A percentile compares a stretch with the other conserved stretches of the same genome.
Conservation (phyloP, 495 filamentous ascomycete genomes). For the Penicillium lagena region DNA sequence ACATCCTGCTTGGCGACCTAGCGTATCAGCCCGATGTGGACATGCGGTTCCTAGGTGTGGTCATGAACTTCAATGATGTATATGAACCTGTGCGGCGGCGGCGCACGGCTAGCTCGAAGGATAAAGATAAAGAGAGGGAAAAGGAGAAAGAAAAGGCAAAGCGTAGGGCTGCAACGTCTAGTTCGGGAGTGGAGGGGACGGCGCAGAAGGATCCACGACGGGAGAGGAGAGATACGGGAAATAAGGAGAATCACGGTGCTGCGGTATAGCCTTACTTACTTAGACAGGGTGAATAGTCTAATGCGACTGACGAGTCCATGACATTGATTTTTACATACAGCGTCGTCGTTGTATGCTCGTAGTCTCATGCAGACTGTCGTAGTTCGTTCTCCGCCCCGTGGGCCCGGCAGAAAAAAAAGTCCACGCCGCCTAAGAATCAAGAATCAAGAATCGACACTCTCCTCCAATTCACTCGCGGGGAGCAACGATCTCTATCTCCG, state of each 20-base stretch:
- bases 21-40: slow-evolving; percentile 91
- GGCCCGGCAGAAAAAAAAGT: slow-evolving; percentile 12
- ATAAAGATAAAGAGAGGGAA: slow-evolving; percentile 29
- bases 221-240: slow-evolving; percentile 14
- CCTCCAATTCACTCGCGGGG: neutral
- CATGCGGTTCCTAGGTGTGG: slow-evolving; percentile 89
- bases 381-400: too few relatives aligned
- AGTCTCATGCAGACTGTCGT: too few relatives aligned
- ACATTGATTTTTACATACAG: neutral
- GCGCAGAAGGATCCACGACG: slow-evolving; percentile 12
- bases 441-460: neutral
- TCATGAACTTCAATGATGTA: slow-evolving; percentile 99
- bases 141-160: slow-evolving; percentile 21
- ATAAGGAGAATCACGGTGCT: neutral
- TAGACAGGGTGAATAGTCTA: neutral
- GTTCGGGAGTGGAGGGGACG: slow-evolving; percentile 3
- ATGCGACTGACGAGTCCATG: slow-evolving; percentile 6
- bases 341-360: neutral
- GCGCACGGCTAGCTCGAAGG: slow-evolving; percentile 24
- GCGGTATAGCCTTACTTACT: too few relatives aligned
- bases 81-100: slow-evolving; percentile 69
- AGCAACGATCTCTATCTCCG: neutral
- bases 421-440: neutral
- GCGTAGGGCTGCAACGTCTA: slow-evolving; percentile 18
- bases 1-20: slow-evolving; percentile 79